Evolutionary conservation across 2,329 filamentous ascomycete species (phyloP).

Genomic region (Lachnellula subtilissima): DNA sequence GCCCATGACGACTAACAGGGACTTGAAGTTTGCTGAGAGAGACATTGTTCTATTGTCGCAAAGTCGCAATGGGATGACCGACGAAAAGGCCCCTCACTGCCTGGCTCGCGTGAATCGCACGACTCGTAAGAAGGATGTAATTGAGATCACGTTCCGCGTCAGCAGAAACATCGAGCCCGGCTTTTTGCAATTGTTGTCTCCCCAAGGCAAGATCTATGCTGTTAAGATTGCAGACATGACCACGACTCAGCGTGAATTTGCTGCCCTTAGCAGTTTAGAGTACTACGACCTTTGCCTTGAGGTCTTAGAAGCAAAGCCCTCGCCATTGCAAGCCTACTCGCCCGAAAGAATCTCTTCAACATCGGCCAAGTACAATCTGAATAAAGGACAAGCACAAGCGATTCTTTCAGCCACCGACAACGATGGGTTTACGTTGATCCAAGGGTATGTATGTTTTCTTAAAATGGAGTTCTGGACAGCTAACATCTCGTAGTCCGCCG

Average conservation of each 20-base stretch:
- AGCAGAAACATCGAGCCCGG: conserved; percentile 50
- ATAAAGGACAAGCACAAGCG: conserved; percentile 83
- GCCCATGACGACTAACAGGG: conserved; percentile 63
- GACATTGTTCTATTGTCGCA: conserved; percentile 86
- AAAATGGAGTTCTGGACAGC: neutral
- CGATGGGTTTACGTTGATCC: conserved; percentile 93
- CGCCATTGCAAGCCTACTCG: conserved; percentile 76
- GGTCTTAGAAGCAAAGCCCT: conserved; percentile 83
- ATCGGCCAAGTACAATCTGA: conserved; percentile 75
- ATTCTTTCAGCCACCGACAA: conserved; percentile 91
- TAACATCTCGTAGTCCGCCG: conserved; percentile 59
- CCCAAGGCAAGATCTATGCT: conserved; percentile 65
- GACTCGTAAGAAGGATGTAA: conserved; percentile 71
- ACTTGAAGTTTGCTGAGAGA: conserved; percentile 71
- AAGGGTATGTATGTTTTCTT: conserved; percentile 54
- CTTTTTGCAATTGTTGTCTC: conserved; percentile 58
- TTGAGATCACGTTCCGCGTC: conserved; percentile 84
- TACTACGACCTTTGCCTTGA: conserved; percentile 97
- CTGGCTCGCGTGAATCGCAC: conserved; percentile 78
- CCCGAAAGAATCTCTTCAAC: conserved; percentile 66
- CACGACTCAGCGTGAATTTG: conserved; percentile 92
- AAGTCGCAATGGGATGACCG: conserved; percentile 62
- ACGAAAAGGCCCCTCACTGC: conserved; percentile 67
- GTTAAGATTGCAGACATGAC: conserved; percentile 89
- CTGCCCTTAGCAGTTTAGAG: conserved; percentile 80